These are phyloP conservation scores for Globisporangium okanoganense DNA, from an alignment of 352 stramenopile species.

Conservation along the genomic window DNA sequence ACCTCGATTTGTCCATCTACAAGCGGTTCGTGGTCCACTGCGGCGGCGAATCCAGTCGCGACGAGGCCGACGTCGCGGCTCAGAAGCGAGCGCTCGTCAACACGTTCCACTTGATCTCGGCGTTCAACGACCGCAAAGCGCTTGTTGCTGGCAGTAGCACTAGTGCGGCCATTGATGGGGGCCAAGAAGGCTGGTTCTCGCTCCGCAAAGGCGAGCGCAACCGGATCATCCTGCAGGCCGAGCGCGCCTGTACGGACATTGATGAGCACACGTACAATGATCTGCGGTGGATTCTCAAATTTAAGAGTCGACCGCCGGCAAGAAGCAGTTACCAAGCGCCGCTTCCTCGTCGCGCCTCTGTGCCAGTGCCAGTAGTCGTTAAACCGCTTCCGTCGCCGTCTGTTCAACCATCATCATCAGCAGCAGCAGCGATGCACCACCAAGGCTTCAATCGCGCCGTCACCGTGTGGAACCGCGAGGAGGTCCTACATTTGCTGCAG, in stretches of 20 bases:
- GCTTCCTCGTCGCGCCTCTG: neutral
- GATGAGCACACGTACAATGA: slow-evolving; percentile 11
- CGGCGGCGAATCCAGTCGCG: slow-evolving; percentile 4
- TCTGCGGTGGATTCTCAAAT: slow-evolving; percentile 8
- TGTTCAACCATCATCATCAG: neutral
- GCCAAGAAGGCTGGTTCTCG: slow-evolving; percentile 5
- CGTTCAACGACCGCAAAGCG: slow-evolving; percentile 1
- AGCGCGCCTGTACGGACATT: slow-evolving; percentile 2
- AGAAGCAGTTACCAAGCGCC: neutral
- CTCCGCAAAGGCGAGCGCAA: slow-evolving; percentile 15
- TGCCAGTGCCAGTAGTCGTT: neutral
- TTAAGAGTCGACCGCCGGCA: neutral
- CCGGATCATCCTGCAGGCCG: neutral
- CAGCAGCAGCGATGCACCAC: neutral
- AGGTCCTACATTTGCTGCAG: slow-evolving; percentile 8
- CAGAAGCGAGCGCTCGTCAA: slow-evolving; percentile 6
- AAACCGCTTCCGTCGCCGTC: neutral
- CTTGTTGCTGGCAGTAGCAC: neutral
- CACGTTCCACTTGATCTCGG: slow-evolving; percentile 8
- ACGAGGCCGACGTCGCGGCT: neutral
- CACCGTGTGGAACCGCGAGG: slow-evolving; percentile 10
- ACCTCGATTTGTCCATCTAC: slow-evolving; percentile 8
- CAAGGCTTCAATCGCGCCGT: neutral
- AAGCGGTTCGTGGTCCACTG: slow-evolving; percentile 5
- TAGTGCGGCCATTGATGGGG: neutral